Base-by-base conservation (phyloP, 2,329 filamentous ascomycete species). In the Colletotrichum falcatum region DNA sequence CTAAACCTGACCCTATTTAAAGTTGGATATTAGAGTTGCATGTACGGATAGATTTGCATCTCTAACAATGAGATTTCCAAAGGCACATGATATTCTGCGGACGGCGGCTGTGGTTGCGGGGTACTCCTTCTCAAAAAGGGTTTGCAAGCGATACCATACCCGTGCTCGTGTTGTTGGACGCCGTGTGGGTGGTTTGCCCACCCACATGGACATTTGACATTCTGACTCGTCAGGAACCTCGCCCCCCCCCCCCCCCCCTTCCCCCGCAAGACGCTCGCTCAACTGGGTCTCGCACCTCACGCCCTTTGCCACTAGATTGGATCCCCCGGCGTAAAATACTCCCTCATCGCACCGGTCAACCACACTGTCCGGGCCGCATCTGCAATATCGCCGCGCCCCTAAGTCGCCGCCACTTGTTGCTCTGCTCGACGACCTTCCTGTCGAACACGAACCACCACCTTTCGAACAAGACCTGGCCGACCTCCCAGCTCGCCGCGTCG, bases 391-490 rank as follows among this genome's bases (percentile, higher is more conserved):
- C 63, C 6, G 83, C 82, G 0, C 87, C 88, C 64, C 87, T 81
- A 63, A 83, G 74, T 62, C 74, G 79, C 71, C 87, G 81, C 81
- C 83, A 82, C 61, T 81, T 78, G 76, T 90, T 89, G 74, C 86
- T 88, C 62, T 82, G 82, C 54, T 84, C 82, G n/a, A 90, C 77
- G 20, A 89, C 82, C 14, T 80, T 79, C 11, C 81, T 76, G 74
- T 90, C 88, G 75, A 90, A 86, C 44, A 88, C 77, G 78, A 88
- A 90, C 87, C 87, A 90, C 88, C 88, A 90, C 49, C 84, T 82
- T 76, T 85, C 83, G 76, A 89, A 89, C 28, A 89, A 77, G n/a
- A 83, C 74, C 76, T 89, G 86, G 1, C 88, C 87, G 16, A 90
- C 81, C 76, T 90, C 88, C 87, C 88, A 90, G 37, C 80, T 81